phyloP scores from a whole-genome alignment of 2,329 filamentous ascomycete species.

The Xylaria hypoxylon region DNA sequence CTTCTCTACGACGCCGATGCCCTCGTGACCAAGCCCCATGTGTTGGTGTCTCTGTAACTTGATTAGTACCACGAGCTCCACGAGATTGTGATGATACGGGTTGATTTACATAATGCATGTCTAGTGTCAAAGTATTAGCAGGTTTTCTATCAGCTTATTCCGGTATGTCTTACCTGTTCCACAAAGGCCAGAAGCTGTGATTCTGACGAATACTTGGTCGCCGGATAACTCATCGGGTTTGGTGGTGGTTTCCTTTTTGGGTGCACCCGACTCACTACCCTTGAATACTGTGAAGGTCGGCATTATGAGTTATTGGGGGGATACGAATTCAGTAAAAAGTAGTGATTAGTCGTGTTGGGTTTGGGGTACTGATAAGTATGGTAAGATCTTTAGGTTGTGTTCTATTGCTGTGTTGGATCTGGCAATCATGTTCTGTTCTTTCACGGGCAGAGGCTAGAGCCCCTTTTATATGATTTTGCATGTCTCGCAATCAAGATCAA shows the following conservation, averaged over 20 bases:
- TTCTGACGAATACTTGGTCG: conserved; percentile 70
- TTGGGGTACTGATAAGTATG: not conserved
- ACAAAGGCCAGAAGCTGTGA: conserved; percentile 76
- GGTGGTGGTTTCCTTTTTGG: conserved; percentile 62
- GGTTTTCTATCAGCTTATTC: conserved; percentile 45
- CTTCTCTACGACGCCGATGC: conserved; percentile 59
- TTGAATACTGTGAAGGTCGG: conserved; percentile 71
- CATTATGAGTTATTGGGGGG: conserved; percentile 36
- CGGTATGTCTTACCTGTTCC: conserved; percentile 58
- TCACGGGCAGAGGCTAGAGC: not conserved
- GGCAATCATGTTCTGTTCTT: not conserved
- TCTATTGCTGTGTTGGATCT: not conserved
- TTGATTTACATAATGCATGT: conserved; percentile 50
- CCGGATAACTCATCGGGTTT: conserved; percentile 57
- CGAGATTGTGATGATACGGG: not conserved
- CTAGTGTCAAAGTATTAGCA: conserved; percentile 50
- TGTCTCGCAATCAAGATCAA: not conserved
- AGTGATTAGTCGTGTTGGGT: not conserved
- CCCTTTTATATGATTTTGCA: conserved; percentile 16
- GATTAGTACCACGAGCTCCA: conserved; percentile 24
- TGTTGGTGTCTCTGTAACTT: conserved; percentile 45
- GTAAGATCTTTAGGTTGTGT: not conserved
- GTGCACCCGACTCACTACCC: conserved; percentile 67
- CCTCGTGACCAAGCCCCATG: conserved; percentile 63
- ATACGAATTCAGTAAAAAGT: not conserved